Evolutionary conservation across 2,329 filamentous ascomycete species (phyloP).

Genomic region (Thyridium curvatum): DNA sequence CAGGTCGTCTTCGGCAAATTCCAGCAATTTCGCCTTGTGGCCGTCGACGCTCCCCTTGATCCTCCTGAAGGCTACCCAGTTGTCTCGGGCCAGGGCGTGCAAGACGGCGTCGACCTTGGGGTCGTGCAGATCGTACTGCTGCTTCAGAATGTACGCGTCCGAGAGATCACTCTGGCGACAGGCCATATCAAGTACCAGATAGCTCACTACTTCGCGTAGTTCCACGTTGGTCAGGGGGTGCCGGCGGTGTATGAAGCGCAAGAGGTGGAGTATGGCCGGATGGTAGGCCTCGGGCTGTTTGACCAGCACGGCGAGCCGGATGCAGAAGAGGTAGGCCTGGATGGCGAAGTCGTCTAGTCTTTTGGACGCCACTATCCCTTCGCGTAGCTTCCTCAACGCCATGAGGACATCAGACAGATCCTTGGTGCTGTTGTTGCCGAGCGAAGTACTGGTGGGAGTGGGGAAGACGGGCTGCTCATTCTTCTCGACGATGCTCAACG

Average conservation of each 20-base stretch:
- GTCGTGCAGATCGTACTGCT: slow-evolving; percentile 56
- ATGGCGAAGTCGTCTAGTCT: slow-evolving; percentile 75
- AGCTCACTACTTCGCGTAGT: slow-evolving; percentile 70
- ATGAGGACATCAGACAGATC: slow-evolving; percentile 70
- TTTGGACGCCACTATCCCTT: slow-evolving; percentile 76
- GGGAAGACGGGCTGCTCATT: slow-evolving; percentile 2
- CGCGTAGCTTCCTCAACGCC: slow-evolving; percentile 85
- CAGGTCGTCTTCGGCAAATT: slow-evolving; percentile 72
- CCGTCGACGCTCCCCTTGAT: slow-evolving; percentile 69
- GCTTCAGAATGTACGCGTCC: slow-evolving; percentile 64
- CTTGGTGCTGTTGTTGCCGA: slow-evolving; percentile 38
- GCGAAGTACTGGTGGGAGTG: slow-evolving; percentile 10
- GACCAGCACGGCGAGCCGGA: slow-evolving; percentile 74
- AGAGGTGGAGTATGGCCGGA: slow-evolving; percentile 74
- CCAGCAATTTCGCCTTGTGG: slow-evolving; percentile 72
- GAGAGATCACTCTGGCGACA: slow-evolving; percentile 73
- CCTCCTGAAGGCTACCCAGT: slow-evolving; percentile 75
- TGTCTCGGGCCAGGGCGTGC: slow-evolving; percentile 66
- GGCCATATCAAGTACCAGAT: slow-evolving; percentile 80
- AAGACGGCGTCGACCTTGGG: slow-evolving; percentile 64
- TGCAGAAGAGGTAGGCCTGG: slow-evolving; percentile 88
- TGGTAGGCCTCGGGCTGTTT: slow-evolving; percentile 85
- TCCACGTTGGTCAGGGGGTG: slow-evolving; percentile 67
- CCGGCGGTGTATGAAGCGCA: slow-evolving; percentile 62
- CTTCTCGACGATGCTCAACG: slow-evolving; percentile 38